A percentile compares a stretch with the other conserved stretches of the same genome.
These are phyloP conservation scores for Torulaspora pretoriensis DNA, from an alignment of 1,139 yeast species.

Conservation along the genomic window DNA sequence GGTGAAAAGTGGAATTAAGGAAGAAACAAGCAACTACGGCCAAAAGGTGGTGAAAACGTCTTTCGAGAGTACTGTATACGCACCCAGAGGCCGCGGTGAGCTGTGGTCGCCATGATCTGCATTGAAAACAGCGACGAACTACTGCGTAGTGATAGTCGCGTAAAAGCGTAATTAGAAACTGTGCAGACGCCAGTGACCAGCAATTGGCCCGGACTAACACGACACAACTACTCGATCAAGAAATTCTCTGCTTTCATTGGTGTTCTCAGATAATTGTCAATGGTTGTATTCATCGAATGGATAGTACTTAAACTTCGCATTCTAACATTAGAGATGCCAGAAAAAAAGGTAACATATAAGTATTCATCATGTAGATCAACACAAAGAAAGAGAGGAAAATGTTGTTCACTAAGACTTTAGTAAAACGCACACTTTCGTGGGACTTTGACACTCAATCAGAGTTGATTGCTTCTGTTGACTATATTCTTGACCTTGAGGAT, in stretches of 20 bases:
- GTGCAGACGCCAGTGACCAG: too few species aligned
- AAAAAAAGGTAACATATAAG: constrained; percentile 24
- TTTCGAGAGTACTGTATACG: constrained; percentile 31
- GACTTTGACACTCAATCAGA: too few species aligned
- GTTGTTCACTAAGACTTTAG: constrained; percentile 13
- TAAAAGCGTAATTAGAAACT: too few species aligned
- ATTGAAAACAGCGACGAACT: too few species aligned
- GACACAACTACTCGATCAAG: background rate
- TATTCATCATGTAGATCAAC: constrained; percentile 28
- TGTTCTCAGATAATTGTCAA: constrained; percentile 16
- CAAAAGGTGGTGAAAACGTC: constrained; percentile 28
- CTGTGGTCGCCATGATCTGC: constrained; percentile 30
- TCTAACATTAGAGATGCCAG: constrained; percentile 39
- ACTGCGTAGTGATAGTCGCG: too few species aligned
- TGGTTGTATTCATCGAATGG: constrained; percentile 36
- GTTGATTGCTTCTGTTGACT: background rate
- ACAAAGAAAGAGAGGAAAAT: constrained; percentile 5
- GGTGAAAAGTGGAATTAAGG: constrained; percentile 22
- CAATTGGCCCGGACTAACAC: background rate
- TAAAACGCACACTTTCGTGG: background rate
- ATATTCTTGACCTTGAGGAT: background rate
- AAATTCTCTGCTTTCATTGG: background rate
- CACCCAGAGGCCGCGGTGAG: constrained; percentile 33
- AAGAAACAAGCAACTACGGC: constrained; percentile 22
- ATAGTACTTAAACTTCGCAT: constrained; percentile 36